Evolutionary conservation across 176 grass and related monocot species (phyloP).

Genomic region (Tillandsia fasciculata): DNA sequence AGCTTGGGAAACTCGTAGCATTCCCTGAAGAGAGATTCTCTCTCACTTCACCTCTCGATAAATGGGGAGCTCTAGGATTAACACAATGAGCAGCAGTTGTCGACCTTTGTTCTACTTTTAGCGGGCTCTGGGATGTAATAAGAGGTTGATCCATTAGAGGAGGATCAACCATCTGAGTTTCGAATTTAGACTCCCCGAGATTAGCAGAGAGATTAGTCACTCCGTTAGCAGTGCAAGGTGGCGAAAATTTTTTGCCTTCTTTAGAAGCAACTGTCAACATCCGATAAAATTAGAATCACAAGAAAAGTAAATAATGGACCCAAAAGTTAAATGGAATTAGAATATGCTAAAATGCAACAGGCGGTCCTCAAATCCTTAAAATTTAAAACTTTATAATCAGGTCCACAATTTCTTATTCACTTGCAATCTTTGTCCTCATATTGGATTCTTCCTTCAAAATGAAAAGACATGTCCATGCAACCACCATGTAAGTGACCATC

Average conservation of each 20-base stretch:
- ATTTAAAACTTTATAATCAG: no score
- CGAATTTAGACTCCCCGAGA: not conserved
- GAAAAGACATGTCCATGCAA: no score
- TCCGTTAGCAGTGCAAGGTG: constrained; percentile 8
- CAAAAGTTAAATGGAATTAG: no score
- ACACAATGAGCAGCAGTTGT: not conserved
- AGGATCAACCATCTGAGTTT: not conserved
- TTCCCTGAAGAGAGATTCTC: constrained; percentile 25
- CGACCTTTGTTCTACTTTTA: constrained; percentile 16
- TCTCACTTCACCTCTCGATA: constrained; percentile 17
- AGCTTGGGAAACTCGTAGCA: not conserved
- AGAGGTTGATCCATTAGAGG: constrained; percentile 9
- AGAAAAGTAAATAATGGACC: no score
- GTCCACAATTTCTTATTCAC: no score
- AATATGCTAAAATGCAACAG: no score
- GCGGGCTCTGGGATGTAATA: not conserved
- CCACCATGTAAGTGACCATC: no score
- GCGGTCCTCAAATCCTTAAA: no score
- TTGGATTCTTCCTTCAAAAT: no score
- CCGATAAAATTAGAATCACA: not conserved
- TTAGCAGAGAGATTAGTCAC: constrained; percentile 1
- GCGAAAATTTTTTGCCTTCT: constrained; percentile 1
- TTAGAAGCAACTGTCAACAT: constrained; percentile 15
- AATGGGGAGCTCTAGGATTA: not conserved
- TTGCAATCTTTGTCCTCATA: no score